Base-by-base conservation (phyloP, 371 early-diverging fungal species). In the Mortierella sp. region DNA sequence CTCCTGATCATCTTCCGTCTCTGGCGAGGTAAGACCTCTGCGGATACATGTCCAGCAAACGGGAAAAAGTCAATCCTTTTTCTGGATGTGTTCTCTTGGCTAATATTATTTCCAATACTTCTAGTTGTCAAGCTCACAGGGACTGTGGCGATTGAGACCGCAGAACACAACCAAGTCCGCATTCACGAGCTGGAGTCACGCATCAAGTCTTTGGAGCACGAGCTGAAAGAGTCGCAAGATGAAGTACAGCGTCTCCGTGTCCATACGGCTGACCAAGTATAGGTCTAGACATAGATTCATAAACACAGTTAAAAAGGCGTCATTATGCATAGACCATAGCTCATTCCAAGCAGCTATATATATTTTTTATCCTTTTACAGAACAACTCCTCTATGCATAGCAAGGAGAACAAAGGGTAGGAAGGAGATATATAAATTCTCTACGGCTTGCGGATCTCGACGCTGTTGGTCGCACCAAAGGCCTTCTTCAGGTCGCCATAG, bases 401-500 rank as follows among this genome's bases (percentile, higher is more conserved):
- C n/a, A n/a, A n/a, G n/a, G n/a, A n/a, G n/a, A n/a, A n/a, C n/a
- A n/a, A n/a, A n/a, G n/a, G n/a, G n/a, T n/a, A n/a, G n/a, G n/a
- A n/a, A n/a, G n/a, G n/a, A n/a, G n/a, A n/a, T n/a, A n/a, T n/a
- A n/a, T 37, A 12, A 21, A 37, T 31, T n/a, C 27, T 24, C 34
- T 55, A 50, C 24, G 34, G 31, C 66, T 72, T 76, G 57, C 81
- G 81, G 58, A 88, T 85, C 70, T 88, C 90, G 58, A 85, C 81
- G 79, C 87, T 85, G 54, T 72, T 79, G 37, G 87, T 88, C 52
- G 88, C 88, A 68, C 89, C 89, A 56, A 88, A 83, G 41, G 84
- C 79, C 79, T 89, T 82, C 83, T 89, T 89, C 66, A 90, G 82
- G 62, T 88, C 89, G 52, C 78, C 82, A 70, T 83, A 83, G 63